These are phyloP conservation scores for Euphorbia pulcherrima DNA, from an alignment of 345 rosid genomes.

Conservation along the genomic window DNA sequence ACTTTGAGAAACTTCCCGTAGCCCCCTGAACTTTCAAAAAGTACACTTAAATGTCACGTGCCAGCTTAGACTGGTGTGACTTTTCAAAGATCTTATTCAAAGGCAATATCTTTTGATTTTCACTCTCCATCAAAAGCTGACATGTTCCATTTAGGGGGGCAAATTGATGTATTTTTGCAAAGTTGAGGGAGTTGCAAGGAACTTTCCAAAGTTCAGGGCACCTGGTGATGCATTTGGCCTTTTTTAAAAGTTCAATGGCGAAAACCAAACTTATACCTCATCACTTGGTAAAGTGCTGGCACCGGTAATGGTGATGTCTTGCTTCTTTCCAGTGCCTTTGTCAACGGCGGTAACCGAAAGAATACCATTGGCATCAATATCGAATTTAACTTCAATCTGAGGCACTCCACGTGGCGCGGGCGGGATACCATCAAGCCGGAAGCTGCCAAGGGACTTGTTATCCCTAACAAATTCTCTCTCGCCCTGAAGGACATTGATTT, in stretches of 20 bases:
- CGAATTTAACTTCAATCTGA: constrained; percentile 87
- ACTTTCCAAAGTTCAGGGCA: too few relatives aligned
- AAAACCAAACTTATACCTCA: constrained; percentile 71
- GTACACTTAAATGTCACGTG: too few relatives aligned
- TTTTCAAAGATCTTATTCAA: too few relatives aligned
- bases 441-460: constrained; percentile 83
- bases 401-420: constrained; percentile 96
- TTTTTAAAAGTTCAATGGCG: not conserved
- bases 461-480: constrained; percentile 97
- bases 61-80: too few relatives aligned
- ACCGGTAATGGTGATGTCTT: constrained; percentile 91
- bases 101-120: too few relatives aligned
- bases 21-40: too few relatives aligned
- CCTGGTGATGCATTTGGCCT: too few relatives aligned
- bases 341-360: constrained; percentile 81
- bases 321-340: constrained; percentile 90
- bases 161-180: too few relatives aligned
- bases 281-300: constrained; percentile 93
- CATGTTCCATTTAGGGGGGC: too few relatives aligned
- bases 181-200: too few relatives aligned
- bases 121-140: too few relatives aligned
- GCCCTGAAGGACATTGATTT: constrained; percentile 93
- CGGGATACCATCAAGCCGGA: constrained; percentile 71
- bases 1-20: too few relatives aligned
- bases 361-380: constrained; percentile 94